Conservation (phyloP, 495 filamentous ascomycete species). For the Hypoxylon rickii region DNA sequence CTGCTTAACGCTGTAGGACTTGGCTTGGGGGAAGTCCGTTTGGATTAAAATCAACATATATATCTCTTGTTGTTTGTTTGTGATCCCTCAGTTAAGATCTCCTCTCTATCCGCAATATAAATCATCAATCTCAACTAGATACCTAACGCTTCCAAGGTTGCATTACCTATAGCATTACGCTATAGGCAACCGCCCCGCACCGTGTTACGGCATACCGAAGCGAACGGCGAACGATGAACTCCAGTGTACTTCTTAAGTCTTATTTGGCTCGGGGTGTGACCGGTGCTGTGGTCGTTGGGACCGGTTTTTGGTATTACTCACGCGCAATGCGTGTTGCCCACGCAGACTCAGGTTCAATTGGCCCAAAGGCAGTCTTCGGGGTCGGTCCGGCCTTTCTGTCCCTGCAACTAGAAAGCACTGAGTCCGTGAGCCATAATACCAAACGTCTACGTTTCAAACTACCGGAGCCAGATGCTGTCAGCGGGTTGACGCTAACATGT, state of each 20-base stretch:
- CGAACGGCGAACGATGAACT: constrained; percentile 7
- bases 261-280: constrained; percentile 9
- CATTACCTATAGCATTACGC: too few species aligned
- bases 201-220: too few species aligned
- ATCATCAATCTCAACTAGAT: neutral
- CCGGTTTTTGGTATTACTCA: constrained; percentile 27
- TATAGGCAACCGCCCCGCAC: too few species aligned
- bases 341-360: constrained; percentile 30
- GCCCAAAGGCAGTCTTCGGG: constrained; percentile 30
- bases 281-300: constrained; percentile 18
- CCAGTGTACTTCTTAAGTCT: constrained; percentile 5
- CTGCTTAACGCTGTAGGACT: neutral
- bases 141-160: too few species aligned
- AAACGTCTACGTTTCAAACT: constrained; percentile 67
- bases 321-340: constrained; percentile 27
- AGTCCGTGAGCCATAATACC: constrained; percentile 67
- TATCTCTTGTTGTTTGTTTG: too few species aligned
- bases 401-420: constrained; percentile 53
- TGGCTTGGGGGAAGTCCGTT: constrained; percentile 21
- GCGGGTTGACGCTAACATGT: constrained; percentile 61
- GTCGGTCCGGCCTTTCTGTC: constrained; percentile 40
- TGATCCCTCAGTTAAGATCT: too few species aligned
- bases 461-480: constrained; percentile 52
- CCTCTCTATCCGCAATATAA: neutral
- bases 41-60: neutral